Base-by-base conservation (phyloP, 441 rosid genomes). In the Capsella rubella region DNA sequence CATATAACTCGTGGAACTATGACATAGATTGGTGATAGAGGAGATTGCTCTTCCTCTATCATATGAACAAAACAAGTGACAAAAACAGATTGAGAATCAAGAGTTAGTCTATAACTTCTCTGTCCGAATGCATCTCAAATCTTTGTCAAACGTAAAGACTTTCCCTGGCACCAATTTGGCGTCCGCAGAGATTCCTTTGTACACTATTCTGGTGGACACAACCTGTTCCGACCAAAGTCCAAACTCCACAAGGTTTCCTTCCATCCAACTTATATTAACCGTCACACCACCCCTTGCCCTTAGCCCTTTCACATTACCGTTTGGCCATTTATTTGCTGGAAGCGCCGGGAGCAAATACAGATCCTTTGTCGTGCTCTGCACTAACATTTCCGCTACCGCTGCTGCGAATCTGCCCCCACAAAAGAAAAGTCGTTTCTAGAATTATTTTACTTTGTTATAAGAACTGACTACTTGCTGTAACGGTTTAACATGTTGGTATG, bases 321-420 rank as follows among this genome's bases (percentile, higher is more conserved):
- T 85, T 0, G 82, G 75, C 99, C 97, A 95, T 77, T 90, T 92
- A 58, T 90, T 85, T 3, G 43, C 49, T 25, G 97, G 97, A 60
- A 95, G 86, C 1, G 99, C 99, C 0, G 99, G 99, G 16, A 95
- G 94, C 80, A 92, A 70, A 87, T 86, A 79, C 55, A 92, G 81
- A 77, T 90, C 96, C 70, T 83, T 79, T 53, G 75, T 9, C 5
- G 88, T 89, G 70, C 99, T 92, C 83, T 95, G 99, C 66, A 90
- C 86, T 9, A 95, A 84, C 96, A 95, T 90, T 69, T 92, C 97
- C n/a, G 90, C 90, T 39, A 95, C 73, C n/a, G 89, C 92, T 28
- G 94, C 97, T 8, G 94, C 54, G 78, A 92, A 85, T 27, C 97
- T 94, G 85, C 70, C 12, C 34, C 34, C 40, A 2, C 3, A 1